Percentiles rank a stretch among this genome's conserved stretches.
These are phyloP conservation scores for Postia placenta DNA, from an alignment of 768 basidiomycete genomes.

Conservation along the genomic window DNA sequence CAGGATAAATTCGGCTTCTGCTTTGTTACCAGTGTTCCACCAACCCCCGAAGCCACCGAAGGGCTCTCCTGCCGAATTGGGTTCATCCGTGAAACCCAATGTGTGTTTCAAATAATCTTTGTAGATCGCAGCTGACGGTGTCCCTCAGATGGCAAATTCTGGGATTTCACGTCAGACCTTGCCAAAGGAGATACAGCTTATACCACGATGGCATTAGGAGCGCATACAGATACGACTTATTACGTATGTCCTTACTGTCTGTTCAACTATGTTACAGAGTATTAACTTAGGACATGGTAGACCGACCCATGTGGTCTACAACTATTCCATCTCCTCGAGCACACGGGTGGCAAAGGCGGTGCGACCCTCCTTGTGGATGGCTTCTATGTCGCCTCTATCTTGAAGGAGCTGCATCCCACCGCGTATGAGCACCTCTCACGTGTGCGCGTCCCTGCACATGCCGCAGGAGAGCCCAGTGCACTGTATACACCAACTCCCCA, in stretches of 20 bases:
- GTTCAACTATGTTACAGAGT: neutral
- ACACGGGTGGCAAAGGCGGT: conserved; percentile 78
- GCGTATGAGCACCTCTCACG: conserved; percentile 64
- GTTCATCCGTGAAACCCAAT: conserved; percentile 86
- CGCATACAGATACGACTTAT: conserved; percentile 78
- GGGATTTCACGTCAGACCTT: conserved; percentile 93
- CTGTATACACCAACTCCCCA: conserved; percentile 52
- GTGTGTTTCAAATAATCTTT: conserved; percentile 26
- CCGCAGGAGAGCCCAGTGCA: conserved; percentile 67
- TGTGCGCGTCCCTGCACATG: conserved; percentile 74
- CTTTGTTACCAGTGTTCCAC: conserved; percentile 76
- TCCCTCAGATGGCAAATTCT: conserved; percentile 79
- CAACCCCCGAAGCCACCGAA: conserved; percentile 81
- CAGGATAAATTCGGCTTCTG: conserved; percentile 89
- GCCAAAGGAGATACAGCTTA: conserved; percentile 94
- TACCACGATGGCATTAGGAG: conserved; percentile 78
- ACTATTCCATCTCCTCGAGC: conserved; percentile 87
- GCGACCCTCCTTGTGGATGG: conserved; percentile 92
- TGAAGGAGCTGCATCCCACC: conserved; percentile 66
- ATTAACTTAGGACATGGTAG: conserved; percentile 28
- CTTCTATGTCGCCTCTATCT: conserved; percentile 82
- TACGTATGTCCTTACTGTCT: conserved; percentile 45
- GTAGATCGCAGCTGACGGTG: neutral
- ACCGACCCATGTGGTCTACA: conserved; percentile 96
- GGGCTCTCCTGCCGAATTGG: conserved; percentile 68